Percentiles rank a stretch among this genome's conserved stretches.
Evolutionary conservation across 2,329 filamentous ascomycete genomes (phyloP).

Genomic region (Akanthomyces lecanii): DNA sequence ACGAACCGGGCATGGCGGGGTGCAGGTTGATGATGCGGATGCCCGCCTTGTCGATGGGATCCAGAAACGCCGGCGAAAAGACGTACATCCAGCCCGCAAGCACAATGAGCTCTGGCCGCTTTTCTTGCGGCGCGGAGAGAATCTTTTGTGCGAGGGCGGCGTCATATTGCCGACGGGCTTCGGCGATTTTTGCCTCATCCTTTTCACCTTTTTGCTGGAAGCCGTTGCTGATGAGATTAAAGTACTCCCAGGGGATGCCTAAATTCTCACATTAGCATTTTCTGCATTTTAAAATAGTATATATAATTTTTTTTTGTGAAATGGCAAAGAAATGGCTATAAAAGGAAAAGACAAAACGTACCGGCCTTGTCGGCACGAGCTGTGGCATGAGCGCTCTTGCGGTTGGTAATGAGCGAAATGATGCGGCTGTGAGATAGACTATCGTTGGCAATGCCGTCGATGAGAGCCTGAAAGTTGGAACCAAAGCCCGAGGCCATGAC

Average conservation of each 20-base stretch:
- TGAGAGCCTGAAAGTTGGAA: slow-evolving; percentile 73
- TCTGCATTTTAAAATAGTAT: not conserved
- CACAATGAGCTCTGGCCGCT: slow-evolving; percentile 69
- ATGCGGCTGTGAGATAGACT: slow-evolving; percentile 41
- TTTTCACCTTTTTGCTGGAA: slow-evolving; percentile 54
- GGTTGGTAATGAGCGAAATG: slow-evolving; percentile 45
- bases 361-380: slow-evolving; percentile 42
- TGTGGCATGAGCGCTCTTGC: slow-evolving; percentile 43
- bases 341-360: slow-evolving; percentile 7
- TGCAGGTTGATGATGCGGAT: slow-evolving; percentile 79
- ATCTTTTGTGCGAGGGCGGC: slow-evolving; percentile 67
- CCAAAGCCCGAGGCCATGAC: slow-evolving; percentile 71
- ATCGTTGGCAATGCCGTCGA: slow-evolving; percentile 41
- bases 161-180: slow-evolving; percentile 67
- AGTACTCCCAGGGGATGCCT: slow-evolving; percentile 70
- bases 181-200: slow-evolving; percentile 48
- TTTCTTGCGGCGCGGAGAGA: slow-evolving; percentile 38
- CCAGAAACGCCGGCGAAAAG: slow-evolving; percentile 64
- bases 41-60: slow-evolving; percentile 57
- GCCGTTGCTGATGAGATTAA: slow-evolving; percentile 75
- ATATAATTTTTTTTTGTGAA: not conserved
- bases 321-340: not conserved
- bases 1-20: slow-evolving; percentile 41
- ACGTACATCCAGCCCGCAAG: slow-evolving; percentile 89
- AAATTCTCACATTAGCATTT: not conserved